Conservation (phyloP, 192 early-diverging fungal genomes). For the Rhizophlyctis rosea region DNA sequence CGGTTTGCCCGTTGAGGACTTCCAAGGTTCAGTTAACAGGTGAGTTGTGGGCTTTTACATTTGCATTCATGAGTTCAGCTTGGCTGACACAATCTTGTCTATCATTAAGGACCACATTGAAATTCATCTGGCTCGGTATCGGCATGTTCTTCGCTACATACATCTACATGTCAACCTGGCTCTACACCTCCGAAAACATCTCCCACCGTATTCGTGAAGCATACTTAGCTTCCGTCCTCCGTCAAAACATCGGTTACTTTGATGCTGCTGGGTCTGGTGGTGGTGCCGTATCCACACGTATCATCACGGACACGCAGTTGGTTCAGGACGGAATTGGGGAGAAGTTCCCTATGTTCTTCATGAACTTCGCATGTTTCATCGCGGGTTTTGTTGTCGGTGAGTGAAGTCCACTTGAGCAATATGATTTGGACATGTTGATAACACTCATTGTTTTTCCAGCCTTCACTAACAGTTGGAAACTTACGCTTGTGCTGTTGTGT, state of each 20-base stretch:
- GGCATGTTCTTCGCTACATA: conserved; percentile 56
- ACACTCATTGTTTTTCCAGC: conserved; percentile 47
- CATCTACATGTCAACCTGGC: conserved; percentile 55
- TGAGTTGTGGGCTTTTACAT: not conserved
- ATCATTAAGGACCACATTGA: conserved; percentile 28
- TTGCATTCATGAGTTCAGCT: not conserved
- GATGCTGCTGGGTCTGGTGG: conserved; percentile 74
- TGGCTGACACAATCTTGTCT: conserved; percentile 19
- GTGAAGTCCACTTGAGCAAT: too few relatives aligned
- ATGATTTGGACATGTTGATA: too few relatives aligned
- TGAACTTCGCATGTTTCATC: conserved; percentile 64
- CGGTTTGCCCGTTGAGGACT: not conserved
- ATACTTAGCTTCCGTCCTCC: conserved; percentile 75
- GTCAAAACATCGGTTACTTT: conserved; percentile 87
- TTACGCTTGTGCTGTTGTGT: conserved; percentile 77
- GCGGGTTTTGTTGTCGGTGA: conserved; percentile 56
- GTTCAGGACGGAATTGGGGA: conserved; percentile 87
- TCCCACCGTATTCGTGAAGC: conserved; percentile 69
- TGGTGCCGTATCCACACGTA: conserved; percentile 82
- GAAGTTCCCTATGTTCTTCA: conserved; percentile 73
- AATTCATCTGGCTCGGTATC: conserved; percentile 58
- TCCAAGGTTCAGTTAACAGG: conserved; percentile 4
- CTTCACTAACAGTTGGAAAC: conserved; percentile 68
- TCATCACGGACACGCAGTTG: conserved; percentile 79
- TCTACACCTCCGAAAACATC: conserved; percentile 50